A percentile compares a stretch with the other conserved stretches of the same genome.
phyloP scores from a whole-genome alignment of 768 basidiomycete genomes.

The Pleurotus pulmonarius region DNA sequence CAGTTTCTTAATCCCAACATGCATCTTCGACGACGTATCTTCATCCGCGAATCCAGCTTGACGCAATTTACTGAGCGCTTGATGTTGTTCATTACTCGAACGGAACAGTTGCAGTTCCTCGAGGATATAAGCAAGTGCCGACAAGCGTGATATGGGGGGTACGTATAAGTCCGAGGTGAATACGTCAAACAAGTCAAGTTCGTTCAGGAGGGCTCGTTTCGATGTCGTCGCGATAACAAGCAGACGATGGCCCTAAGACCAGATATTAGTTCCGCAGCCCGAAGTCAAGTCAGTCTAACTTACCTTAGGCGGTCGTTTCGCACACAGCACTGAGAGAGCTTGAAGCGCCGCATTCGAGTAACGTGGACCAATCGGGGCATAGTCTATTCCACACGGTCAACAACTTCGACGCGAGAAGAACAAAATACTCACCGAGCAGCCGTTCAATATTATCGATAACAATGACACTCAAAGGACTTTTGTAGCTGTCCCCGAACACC shows the following conservation, averaged over 20 bases:
- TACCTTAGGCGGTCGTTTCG: slow-evolving; percentile 90
- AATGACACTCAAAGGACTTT: slow-evolving; percentile 94
- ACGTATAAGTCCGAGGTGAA: slow-evolving; percentile 89
- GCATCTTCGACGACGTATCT: slow-evolving; percentile 42
- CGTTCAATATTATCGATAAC: slow-evolving; percentile 95
- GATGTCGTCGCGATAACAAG: slow-evolving; percentile 93
- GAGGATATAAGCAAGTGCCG: slow-evolving; percentile 72
- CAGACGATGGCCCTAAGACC: slow-evolving; percentile 76
- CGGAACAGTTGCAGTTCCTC: slow-evolving; percentile 77
- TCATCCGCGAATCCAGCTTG: slow-evolving; percentile 70
- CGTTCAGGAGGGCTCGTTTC: slow-evolving; percentile 76
- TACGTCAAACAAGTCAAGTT: slow-evolving; percentile 83
- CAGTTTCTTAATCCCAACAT: slow-evolving; percentile 93
- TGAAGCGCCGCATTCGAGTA: slow-evolving; percentile 96
- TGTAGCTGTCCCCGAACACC: slow-evolving; percentile 93
- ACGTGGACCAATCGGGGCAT: slow-evolving; percentile 94
- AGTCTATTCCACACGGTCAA: slow-evolving; percentile 49
- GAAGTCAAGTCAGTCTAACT: slow-evolving; percentile 8
- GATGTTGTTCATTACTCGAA: slow-evolving; percentile 45
- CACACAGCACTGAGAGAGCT: slow-evolving; percentile 82
- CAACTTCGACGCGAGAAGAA: neutral
- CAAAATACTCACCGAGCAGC: slow-evolving; percentile 64
- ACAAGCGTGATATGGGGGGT: slow-evolving; percentile 72
- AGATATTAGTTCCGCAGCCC: neutral
- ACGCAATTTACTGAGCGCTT: slow-evolving; percentile 61